Evolutionary conservation across 306 rosid genomes (phyloP).

Genomic region (Alnus glutinosa): DNA sequence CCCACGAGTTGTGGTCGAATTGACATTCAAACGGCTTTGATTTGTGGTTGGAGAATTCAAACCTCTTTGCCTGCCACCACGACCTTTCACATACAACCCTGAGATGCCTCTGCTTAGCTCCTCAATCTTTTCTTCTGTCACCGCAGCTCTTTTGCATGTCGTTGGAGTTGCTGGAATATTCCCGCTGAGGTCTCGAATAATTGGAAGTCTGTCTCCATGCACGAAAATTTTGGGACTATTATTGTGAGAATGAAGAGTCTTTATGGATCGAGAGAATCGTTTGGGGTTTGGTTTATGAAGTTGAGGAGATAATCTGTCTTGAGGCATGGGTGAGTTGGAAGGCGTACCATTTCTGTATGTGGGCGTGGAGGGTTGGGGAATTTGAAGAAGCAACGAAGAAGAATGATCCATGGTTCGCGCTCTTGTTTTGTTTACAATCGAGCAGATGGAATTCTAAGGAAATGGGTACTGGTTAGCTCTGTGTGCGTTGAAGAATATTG

Average conservation of each 20-base stretch:
- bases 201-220: not conserved
- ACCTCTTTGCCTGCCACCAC: not conserved
- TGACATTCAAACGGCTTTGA: not conserved
- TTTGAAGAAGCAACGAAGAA: not conserved
- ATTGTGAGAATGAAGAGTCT: not conserved
- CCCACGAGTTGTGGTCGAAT: not conserved
- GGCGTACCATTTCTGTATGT: not conserved
- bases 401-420: not conserved
- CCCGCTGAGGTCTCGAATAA: not conserved
- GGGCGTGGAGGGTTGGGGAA: slow-evolving; percentile 5
- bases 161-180: not conserved
- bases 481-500: too few relatives aligned
- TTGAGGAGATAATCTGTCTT: not conserved
- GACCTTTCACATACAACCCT: not conserved
- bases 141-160: not conserved
- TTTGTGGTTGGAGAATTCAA: not conserved
- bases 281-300: not conserved
- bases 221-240: not conserved
- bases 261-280: not conserved
- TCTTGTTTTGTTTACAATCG: not conserved
- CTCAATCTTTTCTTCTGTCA: not conserved
- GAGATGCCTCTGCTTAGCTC: slow-evolving; percentile 4
- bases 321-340: too few relatives aligned
- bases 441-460: not conserved
- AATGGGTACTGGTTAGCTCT: not conserved